phyloP scores from a whole-genome alignment of 495 filamentous ascomycete genomes.

The Darksidea phi region DNA sequence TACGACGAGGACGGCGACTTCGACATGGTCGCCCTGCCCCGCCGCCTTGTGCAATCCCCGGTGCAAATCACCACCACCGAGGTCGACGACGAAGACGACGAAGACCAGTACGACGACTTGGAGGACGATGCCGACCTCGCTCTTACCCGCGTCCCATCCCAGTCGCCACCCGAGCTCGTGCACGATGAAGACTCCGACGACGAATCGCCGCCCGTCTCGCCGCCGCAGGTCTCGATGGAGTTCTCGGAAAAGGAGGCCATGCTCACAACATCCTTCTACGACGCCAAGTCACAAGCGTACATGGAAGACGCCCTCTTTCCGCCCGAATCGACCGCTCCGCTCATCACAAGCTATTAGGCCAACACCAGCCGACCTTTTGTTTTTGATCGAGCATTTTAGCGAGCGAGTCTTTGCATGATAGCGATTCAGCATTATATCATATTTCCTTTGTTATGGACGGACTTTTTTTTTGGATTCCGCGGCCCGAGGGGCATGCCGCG shows the following conservation, averaged over 20 bases:
- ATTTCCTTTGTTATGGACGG: slow-evolving; percentile 7
- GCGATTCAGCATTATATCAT: slow-evolving; percentile 24
- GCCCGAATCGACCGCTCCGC: slow-evolving; percentile 37
- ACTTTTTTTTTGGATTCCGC: slow-evolving; percentile 14
- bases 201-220: slow-evolving; percentile 81
- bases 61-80: slow-evolving; percentile 44
- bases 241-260: slow-evolving; percentile 69
- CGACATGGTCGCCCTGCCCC: slow-evolving; percentile 43
- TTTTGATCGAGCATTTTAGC: slow-evolving; percentile 27
- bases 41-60: slow-evolving; percentile 35
- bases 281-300: slow-evolving; percentile 28
- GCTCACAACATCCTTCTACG: slow-evolving; percentile 53
- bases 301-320: slow-evolving; percentile 35
- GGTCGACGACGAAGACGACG: slow-evolving; percentile 44
- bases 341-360: slow-evolving; percentile 35
- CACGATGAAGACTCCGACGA: slow-evolving; percentile 72
- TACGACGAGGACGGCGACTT: slow-evolving; percentile 40
- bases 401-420: slow-evolving; percentile 22
- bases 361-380: slow-evolving; percentile 18
- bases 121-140: slow-evolving; percentile 64
- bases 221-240: slow-evolving; percentile 60
- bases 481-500: slow-evolving; percentile 2
- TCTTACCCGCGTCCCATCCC: slow-evolving; percentile 65
- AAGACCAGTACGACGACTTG: slow-evolving; percentile 68
- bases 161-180: slow-evolving; percentile 76